Evolutionary conservation across 2,329 filamentous ascomycete species (phyloP).

Genomic region (Pyrenophora seminiperda): DNA sequence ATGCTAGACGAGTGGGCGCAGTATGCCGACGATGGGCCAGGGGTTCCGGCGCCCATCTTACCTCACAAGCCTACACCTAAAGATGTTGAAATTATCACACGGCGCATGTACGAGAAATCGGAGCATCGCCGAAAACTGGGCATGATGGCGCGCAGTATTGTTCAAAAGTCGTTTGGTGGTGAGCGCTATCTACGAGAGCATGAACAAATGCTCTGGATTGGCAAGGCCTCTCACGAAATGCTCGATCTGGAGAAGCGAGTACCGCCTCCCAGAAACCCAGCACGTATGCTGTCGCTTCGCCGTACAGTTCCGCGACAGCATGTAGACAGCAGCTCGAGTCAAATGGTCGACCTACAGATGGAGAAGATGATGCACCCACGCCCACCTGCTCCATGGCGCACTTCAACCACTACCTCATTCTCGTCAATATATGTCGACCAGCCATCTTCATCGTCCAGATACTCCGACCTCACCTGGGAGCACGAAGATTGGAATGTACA

Average conservation of each 20-base stretch:
- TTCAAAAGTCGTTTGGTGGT: conserved; percentile 64
- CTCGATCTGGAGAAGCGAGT: conserved; percentile 32
- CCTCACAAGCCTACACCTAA: conserved; percentile 56
- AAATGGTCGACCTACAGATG: conserved; percentile 37
- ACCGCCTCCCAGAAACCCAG: conserved; percentile 38
- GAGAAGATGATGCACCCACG: conserved; percentile 47
- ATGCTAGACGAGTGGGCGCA: conserved; percentile 66
- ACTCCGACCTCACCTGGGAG: conserved; percentile 24
- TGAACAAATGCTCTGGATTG: conserved; percentile 57
- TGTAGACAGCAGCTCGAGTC: conserved; percentile 31
- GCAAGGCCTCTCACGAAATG: conserved; percentile 45
- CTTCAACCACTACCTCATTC: conserved; percentile 40
- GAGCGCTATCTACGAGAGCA: conserved; percentile 66
- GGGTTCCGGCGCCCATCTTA: conserved; percentile 49
- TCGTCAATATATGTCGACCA: conserved; percentile 42
- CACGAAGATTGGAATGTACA: conserved; percentile 28
- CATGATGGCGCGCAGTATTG: conserved; percentile 63
- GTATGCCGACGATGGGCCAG: conserved; percentile 59
- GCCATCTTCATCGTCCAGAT: conserved; percentile 23
- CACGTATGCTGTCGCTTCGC: conserved; percentile 33
- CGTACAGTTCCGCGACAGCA: conserved; percentile 9
- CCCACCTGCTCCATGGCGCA: conserved; percentile 26
- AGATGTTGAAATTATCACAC: conserved; percentile 60
- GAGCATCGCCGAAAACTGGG: conserved; percentile 62
- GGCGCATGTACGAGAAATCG: conserved; percentile 65